Evolutionary conservation across 768 basidiomycete species (phyloP).

Genomic region (Chalciporus piperatus): DNA sequence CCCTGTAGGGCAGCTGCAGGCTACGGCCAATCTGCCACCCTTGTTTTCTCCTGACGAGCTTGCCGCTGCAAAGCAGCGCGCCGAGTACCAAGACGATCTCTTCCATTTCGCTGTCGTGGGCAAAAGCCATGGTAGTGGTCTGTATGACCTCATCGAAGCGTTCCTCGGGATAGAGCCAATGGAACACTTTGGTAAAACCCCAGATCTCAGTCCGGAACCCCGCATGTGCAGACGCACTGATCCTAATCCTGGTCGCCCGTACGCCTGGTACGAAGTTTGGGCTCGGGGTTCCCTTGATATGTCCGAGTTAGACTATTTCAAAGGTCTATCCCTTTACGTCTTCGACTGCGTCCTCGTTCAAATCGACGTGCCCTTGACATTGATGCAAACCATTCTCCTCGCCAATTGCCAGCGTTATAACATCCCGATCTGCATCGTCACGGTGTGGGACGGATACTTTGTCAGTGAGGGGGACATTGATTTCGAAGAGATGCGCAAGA

Average conservation of each 20-base stretch:
- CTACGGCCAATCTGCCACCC: too few relatives aligned
- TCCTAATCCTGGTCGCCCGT: conserved; percentile 8
- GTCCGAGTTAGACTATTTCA: conserved; percentile 26
- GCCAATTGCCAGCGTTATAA: conserved; percentile 17
- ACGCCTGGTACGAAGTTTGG: conserved; percentile 28
- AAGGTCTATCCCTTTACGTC: conserved; percentile 24
- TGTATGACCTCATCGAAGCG: conserved; percentile 28
- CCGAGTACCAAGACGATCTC: conserved; percentile 10
- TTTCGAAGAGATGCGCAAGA: too few relatives aligned
- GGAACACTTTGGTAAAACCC: too few relatives aligned
- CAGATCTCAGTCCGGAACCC: too few relatives aligned
- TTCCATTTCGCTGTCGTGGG: conserved; percentile 30
- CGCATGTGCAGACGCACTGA: conserved; percentile 18
- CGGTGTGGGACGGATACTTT: conserved; percentile 7
- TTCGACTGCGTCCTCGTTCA: conserved; percentile 27
- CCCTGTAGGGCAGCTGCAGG: too few relatives aligned
- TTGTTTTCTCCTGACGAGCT: neutral
- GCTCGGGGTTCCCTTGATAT: conserved; percentile 23
- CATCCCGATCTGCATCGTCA: conserved; percentile 27
- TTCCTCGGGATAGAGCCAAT: conserved; percentile 19
- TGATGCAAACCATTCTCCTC: conserved; percentile 25
- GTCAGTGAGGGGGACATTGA: too few relatives aligned
- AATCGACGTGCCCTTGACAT: conserved; percentile 21
- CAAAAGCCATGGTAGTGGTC: conserved; percentile 19
- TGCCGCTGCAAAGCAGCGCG: neutral